Base-by-base conservation (phyloP, 345 rosid species). In the Eucalyptus grandis region DNA sequence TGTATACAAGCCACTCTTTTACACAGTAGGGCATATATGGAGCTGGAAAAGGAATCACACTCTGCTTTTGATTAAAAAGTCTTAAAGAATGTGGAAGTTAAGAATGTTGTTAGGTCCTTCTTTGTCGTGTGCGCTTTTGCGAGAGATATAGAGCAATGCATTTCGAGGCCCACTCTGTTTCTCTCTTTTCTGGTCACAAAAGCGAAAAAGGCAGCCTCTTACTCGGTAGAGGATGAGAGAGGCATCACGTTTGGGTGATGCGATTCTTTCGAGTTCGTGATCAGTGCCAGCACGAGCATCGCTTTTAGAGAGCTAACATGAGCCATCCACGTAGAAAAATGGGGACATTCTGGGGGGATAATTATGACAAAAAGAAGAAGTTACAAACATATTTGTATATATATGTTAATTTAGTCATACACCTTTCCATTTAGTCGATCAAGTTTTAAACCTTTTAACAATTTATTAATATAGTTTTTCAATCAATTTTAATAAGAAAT, bases 341-440 rank as follows among this genome's bases (percentile, higher is more conserved):
- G 81, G 44, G 27, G 44, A 69, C 81, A 34, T 9, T 69, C 2
- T 69, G 1, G 9, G 9, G 24, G 43, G 43, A 31, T 34, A 69
- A 34, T 9, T 69, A 17, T 34, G 24, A 9, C 21, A 11, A 6
- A 31, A 60, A 37, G 5, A 67, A 14, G 6, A 11, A 11, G 6
- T 11, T 1, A 58, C 4, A 26, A 11, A 10, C n/a, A 9, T 58
- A 26, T 10, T 1, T 26, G 2, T 24, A 11, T 5, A 31, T 67
- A 11, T 5, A 31, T 67, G 49, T 3, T 5, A 31, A 34, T 34
- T 17, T 11, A 9, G 2, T 37, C 0, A 5, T 17, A 31, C 1
- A 4, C 6, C 1, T 67, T 67, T 31, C 6, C 1, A 31, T 67
- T 67, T n/a, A 11, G 22, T 10, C 22, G 3, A 15, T 31, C 10